phyloP scores from a whole-genome alignment of 768 basidiomycete species.

The Pleurotus citrinopileatus region DNA sequence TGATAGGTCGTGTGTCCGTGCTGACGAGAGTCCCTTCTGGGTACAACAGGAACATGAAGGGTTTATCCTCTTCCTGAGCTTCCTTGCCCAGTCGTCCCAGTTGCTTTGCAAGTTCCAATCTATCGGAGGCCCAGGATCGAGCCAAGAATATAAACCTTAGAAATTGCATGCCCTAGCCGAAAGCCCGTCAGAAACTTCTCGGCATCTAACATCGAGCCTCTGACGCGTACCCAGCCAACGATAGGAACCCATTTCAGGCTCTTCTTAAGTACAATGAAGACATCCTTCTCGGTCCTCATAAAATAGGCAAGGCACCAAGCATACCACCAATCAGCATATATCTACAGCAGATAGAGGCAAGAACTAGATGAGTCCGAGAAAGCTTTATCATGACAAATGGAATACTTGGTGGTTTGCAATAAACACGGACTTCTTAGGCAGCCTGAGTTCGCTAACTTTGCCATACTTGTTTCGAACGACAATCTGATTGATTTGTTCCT shows the following conservation, averaged over 20 bases:
- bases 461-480: conserved; percentile 58
- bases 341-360: conserved; percentile 31
- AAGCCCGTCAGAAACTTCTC: conserved; percentile 9
- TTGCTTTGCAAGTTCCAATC: conserved; percentile 57
- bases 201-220: not conserved
- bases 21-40: conserved; percentile 97
- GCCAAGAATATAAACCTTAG: conserved; percentile 92
- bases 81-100: conserved; percentile 67
- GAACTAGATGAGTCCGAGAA: not conserved
- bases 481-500: conserved; percentile 54
- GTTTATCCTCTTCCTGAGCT: conserved; percentile 65
- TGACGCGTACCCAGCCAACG: conserved; percentile 73
- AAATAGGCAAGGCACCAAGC: conserved; percentile 83
- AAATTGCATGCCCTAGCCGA: conserved; percentile 84
- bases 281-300: conserved; percentile 55
- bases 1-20: conserved; percentile 79
- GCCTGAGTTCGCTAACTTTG: conserved; percentile 52
- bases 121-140: conserved; percentile 88
- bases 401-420: conserved; percentile 91
- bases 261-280: conserved; percentile 92
- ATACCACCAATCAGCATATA: conserved; percentile 87
- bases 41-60: conserved; percentile 83
- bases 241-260: conserved; percentile 83
- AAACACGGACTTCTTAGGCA: conserved; percentile 79
- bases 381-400: not conserved